phyloP scores from a whole-genome alignment of 2,329 filamentous ascomycete species.

The Cladophialophora psammophila region DNA sequence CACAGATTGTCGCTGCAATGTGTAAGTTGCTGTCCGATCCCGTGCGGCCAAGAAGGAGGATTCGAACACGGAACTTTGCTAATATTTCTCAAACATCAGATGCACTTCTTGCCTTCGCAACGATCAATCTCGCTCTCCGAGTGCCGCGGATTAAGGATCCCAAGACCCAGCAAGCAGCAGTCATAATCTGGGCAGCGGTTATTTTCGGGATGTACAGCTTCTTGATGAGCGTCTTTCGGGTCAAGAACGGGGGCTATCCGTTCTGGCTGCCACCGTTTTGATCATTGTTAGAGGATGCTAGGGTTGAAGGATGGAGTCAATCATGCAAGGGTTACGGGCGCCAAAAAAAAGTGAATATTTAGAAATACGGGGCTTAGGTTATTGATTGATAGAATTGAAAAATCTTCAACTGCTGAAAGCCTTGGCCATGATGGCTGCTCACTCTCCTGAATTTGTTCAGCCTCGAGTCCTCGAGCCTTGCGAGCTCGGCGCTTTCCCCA shows the following conservation, averaged over 20 bases:
- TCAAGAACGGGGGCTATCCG: constrained; percentile 94
- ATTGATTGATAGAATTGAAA: background rate
- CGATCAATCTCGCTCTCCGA: constrained; percentile 89
- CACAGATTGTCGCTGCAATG: constrained; percentile 90
- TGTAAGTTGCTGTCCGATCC: constrained; percentile 68
- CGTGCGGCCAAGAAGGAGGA: background rate
- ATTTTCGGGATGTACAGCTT: constrained; percentile 90
- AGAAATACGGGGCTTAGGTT: background rate
- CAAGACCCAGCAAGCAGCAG: constrained; percentile 78
- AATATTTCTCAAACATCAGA: constrained; percentile 55
- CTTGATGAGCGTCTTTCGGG: constrained; percentile 88
- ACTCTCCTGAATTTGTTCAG: background rate
- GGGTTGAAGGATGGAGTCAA: background rate
- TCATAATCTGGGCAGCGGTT: constrained; percentile 78
- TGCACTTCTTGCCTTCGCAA: constrained; percentile 83
- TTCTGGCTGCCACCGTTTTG: constrained; percentile 93
- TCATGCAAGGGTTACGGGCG: background rate
- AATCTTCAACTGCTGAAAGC: background rate
- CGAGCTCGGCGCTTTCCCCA: background rate
- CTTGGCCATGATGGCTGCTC: background rate
- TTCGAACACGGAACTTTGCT: background rate
- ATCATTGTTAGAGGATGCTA: background rate
- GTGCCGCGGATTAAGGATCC: constrained; percentile 85
- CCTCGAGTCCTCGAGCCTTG: background rate
- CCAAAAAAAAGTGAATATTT: background rate